A percentile compares a stretch with the other conserved stretches of the same genome.
phyloP scores from a whole-genome alignment of 1,284 basidiomycete genomes.

The Austropuccinia psidii region DNA sequence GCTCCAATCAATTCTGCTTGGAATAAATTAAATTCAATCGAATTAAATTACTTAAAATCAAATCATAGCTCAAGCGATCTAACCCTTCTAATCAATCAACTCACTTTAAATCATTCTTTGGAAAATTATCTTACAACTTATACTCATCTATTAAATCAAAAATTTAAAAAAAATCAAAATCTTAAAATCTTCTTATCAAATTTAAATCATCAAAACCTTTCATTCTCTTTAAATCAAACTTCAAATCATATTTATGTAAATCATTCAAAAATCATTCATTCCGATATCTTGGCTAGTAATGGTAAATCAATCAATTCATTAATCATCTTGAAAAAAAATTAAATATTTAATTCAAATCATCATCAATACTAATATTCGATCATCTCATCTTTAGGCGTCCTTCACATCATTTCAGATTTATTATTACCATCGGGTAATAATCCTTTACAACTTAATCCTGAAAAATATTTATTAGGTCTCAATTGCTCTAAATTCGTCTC shows the following conservation, averaged over 20 bases:
- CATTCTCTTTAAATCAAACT: conserved; percentile 55
- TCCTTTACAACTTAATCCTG: conserved; percentile 68
- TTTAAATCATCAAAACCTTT: conserved; percentile 60
- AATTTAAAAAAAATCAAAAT: background rate
- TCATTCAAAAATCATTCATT: conserved; percentile 57
- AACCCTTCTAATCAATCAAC: conserved; percentile 58
- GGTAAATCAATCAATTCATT: conserved; percentile 47
- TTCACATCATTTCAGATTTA: conserved; percentile 78
- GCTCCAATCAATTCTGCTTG: conserved; percentile 76
- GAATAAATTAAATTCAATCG: conserved; percentile 56
- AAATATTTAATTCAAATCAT: too few relatives aligned
- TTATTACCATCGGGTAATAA: conserved; percentile 64
- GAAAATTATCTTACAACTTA: conserved; percentile 55
- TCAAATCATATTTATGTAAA: conserved; percentile 53
- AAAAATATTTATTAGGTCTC: conserved; percentile 81
- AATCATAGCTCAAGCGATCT: conserved; percentile 72
- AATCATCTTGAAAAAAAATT: too few relatives aligned
- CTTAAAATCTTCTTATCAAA: conserved; percentile 55
- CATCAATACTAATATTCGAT: background rate
- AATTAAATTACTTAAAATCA: conserved; percentile 75
- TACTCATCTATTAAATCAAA: conserved; percentile 54
- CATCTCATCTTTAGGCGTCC: conserved; percentile 55
- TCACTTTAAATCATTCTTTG: conserved; percentile 58
- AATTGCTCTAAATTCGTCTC: conserved; percentile 87
- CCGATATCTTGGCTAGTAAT: conserved; percentile 85